These are phyloP conservation scores for Ustilago sp. DNA, from an alignment of 1,284 basidiomycete genomes.

Conservation along the genomic window DNA sequence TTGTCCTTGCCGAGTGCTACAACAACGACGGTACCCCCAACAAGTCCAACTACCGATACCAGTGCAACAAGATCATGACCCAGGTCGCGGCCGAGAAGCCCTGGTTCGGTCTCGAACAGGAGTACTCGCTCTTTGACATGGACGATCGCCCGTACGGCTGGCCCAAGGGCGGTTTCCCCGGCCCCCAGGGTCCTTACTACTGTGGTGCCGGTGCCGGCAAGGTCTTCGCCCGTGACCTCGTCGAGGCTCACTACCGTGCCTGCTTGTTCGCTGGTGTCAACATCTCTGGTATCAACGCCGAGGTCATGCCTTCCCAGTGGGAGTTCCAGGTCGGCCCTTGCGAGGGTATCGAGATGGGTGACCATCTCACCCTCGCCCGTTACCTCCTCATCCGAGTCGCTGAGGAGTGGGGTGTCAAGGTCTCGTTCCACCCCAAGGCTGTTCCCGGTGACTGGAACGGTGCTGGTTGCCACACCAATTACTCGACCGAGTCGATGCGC, in stretches of 20 bases:
- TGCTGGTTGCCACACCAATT: constrained; percentile 81
- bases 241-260: constrained; percentile 97
- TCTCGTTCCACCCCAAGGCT: constrained; percentile 98
- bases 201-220: constrained; percentile 99
- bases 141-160: constrained; percentile 94
- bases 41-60: constrained; percentile 83
- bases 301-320: constrained; percentile 99
- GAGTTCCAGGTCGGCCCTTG: constrained; percentile 99
- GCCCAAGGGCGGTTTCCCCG: constrained; percentile 93
- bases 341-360: constrained; percentile 97
- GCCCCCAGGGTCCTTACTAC: constrained; percentile 99
- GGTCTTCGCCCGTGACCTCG: constrained; percentile 97
- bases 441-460: constrained; percentile 99
- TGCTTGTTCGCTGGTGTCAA: constrained; percentile 97
- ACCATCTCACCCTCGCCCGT: constrained; percentile 73
- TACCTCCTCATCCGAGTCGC: constrained; percentile 72
- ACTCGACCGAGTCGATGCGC: constrained; percentile 64
- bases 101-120: constrained; percentile 99
- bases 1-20: constrained; percentile 83
- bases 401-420: constrained; percentile 98
- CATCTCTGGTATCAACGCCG: constrained; percentile 99
- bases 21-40: constrained; percentile 99
- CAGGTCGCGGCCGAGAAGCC: constrained; percentile 73
- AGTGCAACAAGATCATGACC: constrained; percentile 66
- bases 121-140: constrained; percentile 96